Base-by-base conservation (phyloP, 1,284 basidiomycete genomes). In the Fomitopsis palustris region DNA sequence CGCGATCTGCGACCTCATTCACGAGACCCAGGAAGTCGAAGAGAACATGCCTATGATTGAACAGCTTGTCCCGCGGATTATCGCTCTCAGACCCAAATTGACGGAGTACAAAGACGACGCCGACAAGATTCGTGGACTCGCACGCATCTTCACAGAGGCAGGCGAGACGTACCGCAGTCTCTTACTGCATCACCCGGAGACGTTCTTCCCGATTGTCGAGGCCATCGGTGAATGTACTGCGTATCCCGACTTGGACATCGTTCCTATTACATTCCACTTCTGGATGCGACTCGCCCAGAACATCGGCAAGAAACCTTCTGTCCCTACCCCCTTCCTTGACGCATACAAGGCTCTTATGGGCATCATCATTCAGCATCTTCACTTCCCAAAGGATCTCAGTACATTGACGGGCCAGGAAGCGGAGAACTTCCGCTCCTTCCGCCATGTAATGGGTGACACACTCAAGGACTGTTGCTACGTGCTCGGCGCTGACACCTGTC, bases 381-480 rank as follows among this genome's bases (percentile, higher is more conserved):
- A 94, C 72, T 99, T 98, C 77, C 96, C 97, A 4, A 71, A 85
- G 9, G 92, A 95, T 57, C 69, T 81, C 16, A 73, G 78, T 23
- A 74, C 83, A 29, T 76, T 96, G 65, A 82, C 84, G 3, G 87
- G 89, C 3, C 92, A 96, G 74, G 96, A 98, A 72, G 84, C 89
- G 10, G 97, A 99, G 64, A 90, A 92, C 69, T 99, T 99, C 81
- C 85, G 97, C 25, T 84, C 87, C 6, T 99, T 99, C 81, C 83
- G 97, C 57, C 97, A 99, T 78, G 87, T 95, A 63, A 99, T 99
- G 92, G 97, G 97, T 55, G 96, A 99, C 73, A 99, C 97, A 4
- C 83, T 99, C 66, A 99, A 99, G 76, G 97, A 99, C 73, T 99
- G 97, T 72, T 99, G 97, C 75, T 86, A 91, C 64, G 95, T 99